Base-by-base conservation (phyloP, 495 filamentous ascomycete species). In the Penicillium paxilli region DNA sequence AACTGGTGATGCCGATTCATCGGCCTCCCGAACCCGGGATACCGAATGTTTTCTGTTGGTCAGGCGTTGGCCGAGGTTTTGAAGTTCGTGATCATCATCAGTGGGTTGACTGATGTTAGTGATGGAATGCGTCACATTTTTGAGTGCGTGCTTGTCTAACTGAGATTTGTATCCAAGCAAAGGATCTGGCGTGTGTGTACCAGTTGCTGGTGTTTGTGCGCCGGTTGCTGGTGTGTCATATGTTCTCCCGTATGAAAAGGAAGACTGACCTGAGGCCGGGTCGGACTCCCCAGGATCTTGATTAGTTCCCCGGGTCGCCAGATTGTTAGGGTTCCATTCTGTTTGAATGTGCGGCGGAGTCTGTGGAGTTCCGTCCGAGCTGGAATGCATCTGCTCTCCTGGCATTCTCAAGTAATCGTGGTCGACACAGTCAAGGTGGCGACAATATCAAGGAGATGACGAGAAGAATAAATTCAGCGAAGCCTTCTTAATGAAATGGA, bases 151-250 rank as follows among this genome's bases (percentile, higher is more conserved):
- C 32, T 58, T 60, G 37, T 60, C 57, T 25, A 63, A 41, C 5
- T 38, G 32, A 8, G 28, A 52, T 17, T 26, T 48, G 20, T 53
- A 49, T 1, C 57, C 60, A 47, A 66, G 38, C 5, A 66, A 41
- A 19, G 60, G 60, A 35, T 66, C 63, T 16, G 63, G 63, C 5
- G 63, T 63, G 56, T 63, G 53, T 4, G 63, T 52, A 32, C 60
- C 60, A 37, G 60, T 66, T 41, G 54, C 63, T 24, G 63, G 63
- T 1, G 63, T 66, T n/a, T n/a, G n/a, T n/a, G n/a, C n/a, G 23
- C 60, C 60, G 42, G 60, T 66, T 41, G 54, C 63, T 24, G 63
- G 63, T 1, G 63, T 66, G 8, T 56, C 51, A 26, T 57, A 63
- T 14, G 47, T 54, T 21, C 53, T 58, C 22, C 50, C 41, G 24